Evolutionary conservation across 495 filamentous ascomycete species (phyloP), one percentile per base, ranked within the genome.

Genomic region (Penicillium daleae): DNA sequence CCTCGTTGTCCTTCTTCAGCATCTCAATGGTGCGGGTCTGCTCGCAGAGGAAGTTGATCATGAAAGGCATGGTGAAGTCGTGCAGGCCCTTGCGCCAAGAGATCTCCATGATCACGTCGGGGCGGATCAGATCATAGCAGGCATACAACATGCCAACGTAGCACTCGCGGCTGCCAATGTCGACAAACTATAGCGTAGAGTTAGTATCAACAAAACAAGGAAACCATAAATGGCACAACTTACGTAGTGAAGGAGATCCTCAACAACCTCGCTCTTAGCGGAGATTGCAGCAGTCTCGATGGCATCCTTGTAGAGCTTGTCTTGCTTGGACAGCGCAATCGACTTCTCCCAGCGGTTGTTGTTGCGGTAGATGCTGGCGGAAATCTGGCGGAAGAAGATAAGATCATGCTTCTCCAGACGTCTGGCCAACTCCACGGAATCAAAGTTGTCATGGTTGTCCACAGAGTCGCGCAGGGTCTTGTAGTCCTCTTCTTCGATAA

Each of bases 271-370:
- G 9, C 84, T 62, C 82, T 97, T 97, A 70, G 84, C 85, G 60
- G 93, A 97, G 48, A 97, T 93, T n/a, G 96, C 96, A 13, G 96
- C 86, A 27, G 96, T 99, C 83, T 99, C 96, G 66, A 99, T 98
- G 29, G 96, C 96, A 83, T 99, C 96, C 84, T 97, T 97, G 88
- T 93, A 99, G 37, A 99, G 83, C 86, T 96, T 98, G 81, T 99
- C 96, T 74, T 98, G 96, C 85, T 99, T 99, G 12, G 92, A 97
- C 50, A 99, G 82, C 53, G 91, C 87, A 76, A 99, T 98, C n/a
- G 95, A 97, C 82, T 98, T 97, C 76, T 96, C 92, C 96, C 96
- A 99, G 61, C 96, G 87, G 88, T 97, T 98, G 83, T 97, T 97
- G 85, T 98, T 98, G 64, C 96, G 92, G 82, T 98, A 99, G 79